Conservation (phyloP, 176 grass and related monocot species). For the Juncus effusus region DNA sequence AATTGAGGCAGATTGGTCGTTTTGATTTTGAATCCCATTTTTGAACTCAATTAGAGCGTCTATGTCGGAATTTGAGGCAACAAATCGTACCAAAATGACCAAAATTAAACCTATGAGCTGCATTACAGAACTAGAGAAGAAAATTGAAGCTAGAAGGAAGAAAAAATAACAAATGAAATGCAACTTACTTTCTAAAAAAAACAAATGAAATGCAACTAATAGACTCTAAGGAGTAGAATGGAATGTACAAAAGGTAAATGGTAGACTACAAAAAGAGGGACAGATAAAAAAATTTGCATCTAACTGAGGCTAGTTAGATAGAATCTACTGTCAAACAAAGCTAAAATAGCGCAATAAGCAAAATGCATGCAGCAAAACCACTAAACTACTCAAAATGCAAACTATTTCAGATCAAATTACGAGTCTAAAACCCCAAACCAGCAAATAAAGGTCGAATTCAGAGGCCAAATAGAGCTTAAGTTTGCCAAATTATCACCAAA, state of each 20-base stretch:
- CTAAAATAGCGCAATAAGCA: background rate
- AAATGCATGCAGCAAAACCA: background rate
- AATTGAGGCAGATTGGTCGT: constrained; percentile 42
- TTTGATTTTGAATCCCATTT: constrained; percentile 33
- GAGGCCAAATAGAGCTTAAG: background rate
- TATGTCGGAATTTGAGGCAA: constrained; percentile 43
- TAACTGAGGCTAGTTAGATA: background rate
- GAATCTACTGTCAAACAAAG: background rate
- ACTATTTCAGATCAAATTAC: constrained; percentile 15
- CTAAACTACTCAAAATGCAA: constrained; percentile 22
- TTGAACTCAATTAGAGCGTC: constrained; percentile 72
- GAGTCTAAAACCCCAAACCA: constrained; percentile 1
- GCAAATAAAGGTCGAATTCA: background rate
- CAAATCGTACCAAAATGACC: constrained; percentile 41
- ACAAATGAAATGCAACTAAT: background rate
- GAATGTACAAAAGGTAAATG: background rate
- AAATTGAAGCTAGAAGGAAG: background rate
- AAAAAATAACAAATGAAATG: background rate
- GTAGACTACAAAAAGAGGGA: too few species aligned
- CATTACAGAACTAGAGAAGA: constrained; percentile 35
- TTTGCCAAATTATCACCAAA: constrained; percentile 11
- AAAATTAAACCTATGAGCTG: constrained; percentile 40
- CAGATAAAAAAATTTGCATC: background rate
- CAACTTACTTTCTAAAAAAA: background rate
- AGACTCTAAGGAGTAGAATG: background rate